phyloP scores from a whole-genome alignment of 2,329 filamentous ascomycete genomes.

The Cladosporium sp. region DNA sequence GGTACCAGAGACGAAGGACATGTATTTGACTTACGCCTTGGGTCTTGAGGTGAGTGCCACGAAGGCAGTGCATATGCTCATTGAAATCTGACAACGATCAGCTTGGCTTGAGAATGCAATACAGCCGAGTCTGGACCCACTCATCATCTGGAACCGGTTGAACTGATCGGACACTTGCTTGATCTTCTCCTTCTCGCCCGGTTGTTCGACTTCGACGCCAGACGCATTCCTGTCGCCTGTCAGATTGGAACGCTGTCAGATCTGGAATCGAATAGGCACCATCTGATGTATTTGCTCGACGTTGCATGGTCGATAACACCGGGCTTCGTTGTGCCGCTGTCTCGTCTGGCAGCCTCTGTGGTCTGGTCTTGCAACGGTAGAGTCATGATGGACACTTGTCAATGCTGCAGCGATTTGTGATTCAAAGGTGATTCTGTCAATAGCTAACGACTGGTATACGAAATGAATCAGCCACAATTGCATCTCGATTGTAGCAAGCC shows the following conservation, averaged over 20 bases:
- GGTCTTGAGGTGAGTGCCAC: slow-evolving; percentile 42
- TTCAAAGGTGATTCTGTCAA: background rate
- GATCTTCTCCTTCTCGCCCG: slow-evolving; percentile 39
- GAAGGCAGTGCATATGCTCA: slow-evolving; percentile 39
- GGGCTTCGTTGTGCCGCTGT: slow-evolving; percentile 7
- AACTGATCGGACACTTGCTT: slow-evolving; percentile 40
- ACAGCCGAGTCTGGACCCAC: background rate
- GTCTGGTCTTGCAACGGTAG: slow-evolving; percentile 12
- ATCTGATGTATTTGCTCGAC: slow-evolving; percentile 29
- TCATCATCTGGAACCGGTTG: slow-evolving; percentile 43
- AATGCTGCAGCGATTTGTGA: background rate
- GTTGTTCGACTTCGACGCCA: slow-evolving; percentile 37
- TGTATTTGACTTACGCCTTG: slow-evolving; percentile 29
- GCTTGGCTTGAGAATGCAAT: background rate
- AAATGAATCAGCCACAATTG: no score
- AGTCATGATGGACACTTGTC: background rate
- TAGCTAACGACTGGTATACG: background rate
- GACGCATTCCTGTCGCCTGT: slow-evolving; percentile 32
- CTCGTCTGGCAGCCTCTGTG: slow-evolving; percentile 11
- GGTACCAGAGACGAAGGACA: background rate
- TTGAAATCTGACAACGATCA: slow-evolving; percentile 34
- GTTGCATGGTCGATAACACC: background rate
- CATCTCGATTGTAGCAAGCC: no score
- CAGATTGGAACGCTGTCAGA: background rate
- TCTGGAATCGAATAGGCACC: slow-evolving; percentile 13